A percentile compares a stretch with the other conserved stretches of the same genome.
phyloP scores from a whole-genome alignment of 768 basidiomycete species.

The Clitopilus hobsonii region DNA sequence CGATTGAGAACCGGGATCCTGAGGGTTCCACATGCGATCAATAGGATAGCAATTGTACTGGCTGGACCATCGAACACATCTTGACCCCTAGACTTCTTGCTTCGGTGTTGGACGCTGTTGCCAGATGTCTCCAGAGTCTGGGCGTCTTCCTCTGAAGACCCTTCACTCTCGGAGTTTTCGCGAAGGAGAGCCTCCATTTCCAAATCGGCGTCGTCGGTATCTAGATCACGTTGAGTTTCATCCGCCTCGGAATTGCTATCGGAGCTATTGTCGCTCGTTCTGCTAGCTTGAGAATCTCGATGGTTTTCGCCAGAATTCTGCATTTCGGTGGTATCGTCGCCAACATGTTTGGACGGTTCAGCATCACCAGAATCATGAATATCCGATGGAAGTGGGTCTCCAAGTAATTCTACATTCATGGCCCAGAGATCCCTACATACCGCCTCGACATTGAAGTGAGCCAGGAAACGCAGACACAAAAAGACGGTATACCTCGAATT shows the following conservation, averaged over 20 bases:
- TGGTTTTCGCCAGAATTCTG: too few relatives aligned
- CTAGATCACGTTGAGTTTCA: slow-evolving; percentile 15
- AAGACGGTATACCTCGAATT: slow-evolving; percentile 61
- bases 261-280: slow-evolving; percentile 7
- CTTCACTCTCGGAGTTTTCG: slow-evolving; percentile 33
- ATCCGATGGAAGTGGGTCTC: slow-evolving; percentile 56
- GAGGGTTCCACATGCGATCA: slow-evolving; percentile 76
- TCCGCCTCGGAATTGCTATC: slow-evolving; percentile 3
- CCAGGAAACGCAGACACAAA: slow-evolving; percentile 3
- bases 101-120: slow-evolving; percentile 12
- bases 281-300: not conserved
- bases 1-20: slow-evolving; percentile 71
- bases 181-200: slow-evolving; percentile 38
- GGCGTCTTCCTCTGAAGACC: slow-evolving; percentile 8
- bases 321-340: too few relatives aligned
- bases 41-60: slow-evolving; percentile 60
- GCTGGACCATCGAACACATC: slow-evolving; percentile 31
- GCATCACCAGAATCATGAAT: slow-evolving; percentile 31
- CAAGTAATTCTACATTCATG: slow-evolving; percentile 60
- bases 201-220: slow-evolving; percentile 21
- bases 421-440: slow-evolving; percentile 82
- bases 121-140: not conserved
- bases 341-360: too few relatives aligned
- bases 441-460: slow-evolving; percentile 35
- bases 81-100: slow-evolving; percentile 12